Evolutionary conservation across 495 filamentous ascomycete species (phyloP), one percentile per base, ranked within the genome.

Genomic region (Jackrogersella minutella): DNA sequence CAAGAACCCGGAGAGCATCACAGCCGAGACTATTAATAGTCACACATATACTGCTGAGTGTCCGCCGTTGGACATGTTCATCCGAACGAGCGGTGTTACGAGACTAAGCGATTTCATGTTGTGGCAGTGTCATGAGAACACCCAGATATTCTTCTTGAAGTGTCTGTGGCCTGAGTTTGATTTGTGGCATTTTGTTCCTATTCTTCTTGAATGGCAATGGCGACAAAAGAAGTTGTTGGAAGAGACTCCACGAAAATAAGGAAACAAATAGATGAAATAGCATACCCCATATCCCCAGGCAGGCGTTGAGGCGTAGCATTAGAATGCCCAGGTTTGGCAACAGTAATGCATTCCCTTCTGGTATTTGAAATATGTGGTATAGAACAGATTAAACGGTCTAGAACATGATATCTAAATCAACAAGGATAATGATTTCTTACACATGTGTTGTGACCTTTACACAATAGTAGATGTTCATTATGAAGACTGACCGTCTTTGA

Each of bases 141-240:
- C 95, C 0, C 89, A 97, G 54, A 89, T 98, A 55, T 91, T 92
- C 36, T 99, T 98, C 77, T 74, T 97, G 37, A 86, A 97, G 58
- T 94, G 92, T 57, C 78, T 98, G 40, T 99, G 95, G 95, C 95
- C 95, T 3, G 93, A 98, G 67, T 97, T 99, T 67, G 93, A 96
- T 72, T 81, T 99, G 9, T 96, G 93, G 93, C 82, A 92, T 40
- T 98, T 99, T 77, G 69, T 99, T 22, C 95, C 96, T 0, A 93
- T 98, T 3, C 78, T 99, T 33, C 78, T 96, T 28, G 91, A 94
- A 62, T 98, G 94, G 94, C 94, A 97, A 74, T 90, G 90, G 78
- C 82, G 83, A 63, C 82, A 84, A 70, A 74, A 74, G 70, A 88
- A 85, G 78, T 70, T 80, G 34, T 74, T 72, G 47, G 81, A 80